Base-by-base conservation (phyloP, 2,329 filamentous ascomycete species). In the Hypomyces perniciosus region DNA sequence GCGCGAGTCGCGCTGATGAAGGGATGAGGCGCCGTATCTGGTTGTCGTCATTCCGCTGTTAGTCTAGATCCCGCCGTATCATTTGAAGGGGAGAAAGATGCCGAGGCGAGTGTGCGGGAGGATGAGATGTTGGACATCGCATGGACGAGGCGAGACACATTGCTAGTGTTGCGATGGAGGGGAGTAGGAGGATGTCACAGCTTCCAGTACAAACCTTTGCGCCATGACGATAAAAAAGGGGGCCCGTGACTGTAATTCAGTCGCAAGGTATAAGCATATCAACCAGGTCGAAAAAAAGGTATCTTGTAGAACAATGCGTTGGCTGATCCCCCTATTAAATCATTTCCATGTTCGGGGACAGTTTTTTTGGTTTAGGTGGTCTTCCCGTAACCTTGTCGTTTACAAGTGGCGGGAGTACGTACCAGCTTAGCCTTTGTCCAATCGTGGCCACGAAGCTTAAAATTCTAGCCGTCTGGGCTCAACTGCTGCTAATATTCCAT, bases 1-100 rank as follows among this genome's bases (percentile, higher is more conserved):
- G 63, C 86, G 76, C 62, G 82, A 78, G 73, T 88, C 77, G 73
- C 86, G 79, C 73, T 90, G 86, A 68, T 89, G 86, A 55, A 89
- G 80, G 58, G 78, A 78, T 44, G 83, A 85, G 61, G 77, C 71
- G 60, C 81, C 77, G 68, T 88, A 88, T 73, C 85, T 87, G 39
- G 28, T 33, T 35, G 12, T 40, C 33, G 26, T 44, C 4, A 8
- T 3, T 13, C 9, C 38, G 27, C 4, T 28, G 27, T 48, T 40
- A 45, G 44, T 28, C 29, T 30, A 28, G 10, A 13, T 33, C 29
- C 9, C 29, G 28, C 12, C 6, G 8, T 35, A 35, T 35, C 12
- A 12, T 35, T 12, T 35, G 33, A 35, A 35, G 33, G 33, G 33
- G 12, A 35, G 33, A 12, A 12, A 12, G 33, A 35, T 35, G 10